A percentile compares a stretch with the other conserved stretches of the same genome.
phyloP scores from a whole-genome alignment of 106 monocot species.

The Amphibolis antarctica region DNA sequence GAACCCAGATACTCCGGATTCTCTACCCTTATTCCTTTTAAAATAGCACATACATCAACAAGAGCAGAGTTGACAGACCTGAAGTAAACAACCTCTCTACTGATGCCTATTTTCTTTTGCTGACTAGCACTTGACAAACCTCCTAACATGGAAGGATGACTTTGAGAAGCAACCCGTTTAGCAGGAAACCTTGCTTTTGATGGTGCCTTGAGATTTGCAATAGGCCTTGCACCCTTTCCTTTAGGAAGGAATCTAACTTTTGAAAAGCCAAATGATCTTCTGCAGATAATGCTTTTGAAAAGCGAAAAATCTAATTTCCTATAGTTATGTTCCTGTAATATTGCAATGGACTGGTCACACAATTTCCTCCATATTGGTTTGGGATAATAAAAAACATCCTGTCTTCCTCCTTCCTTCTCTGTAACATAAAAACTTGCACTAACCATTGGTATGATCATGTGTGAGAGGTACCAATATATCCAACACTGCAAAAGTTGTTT shows the following conservation, averaged over 20 bases:
- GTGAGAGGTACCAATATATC: conserved; percentile 76
- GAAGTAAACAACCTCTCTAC: neutral
- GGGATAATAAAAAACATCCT: conserved; percentile 64
- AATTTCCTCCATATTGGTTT: conserved; percentile 56
- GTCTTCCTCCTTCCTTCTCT: conserved; percentile 50
- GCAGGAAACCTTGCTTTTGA: conserved; percentile 15
- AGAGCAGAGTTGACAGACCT: conserved; percentile 62
- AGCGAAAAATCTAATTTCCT: conserved; percentile 14
- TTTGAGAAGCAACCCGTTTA: neutral
- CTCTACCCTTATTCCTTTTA: conserved; percentile 44
- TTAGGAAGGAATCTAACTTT: conserved; percentile 82
- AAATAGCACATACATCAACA: conserved; percentile 34
- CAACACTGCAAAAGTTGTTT: conserved; percentile 34
- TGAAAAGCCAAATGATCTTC: conserved; percentile 62
- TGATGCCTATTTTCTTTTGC: neutral
- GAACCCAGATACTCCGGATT: conserved; percentile 52
- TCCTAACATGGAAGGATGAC: neutral
- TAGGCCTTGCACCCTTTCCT: conserved; percentile 37
- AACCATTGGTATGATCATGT: conserved; percentile 56
- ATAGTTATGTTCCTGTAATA: conserved; percentile 36
- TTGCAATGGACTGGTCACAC: conserved; percentile 16
- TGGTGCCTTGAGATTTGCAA: conserved; percentile 58
- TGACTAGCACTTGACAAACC: neutral
- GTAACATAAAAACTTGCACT: conserved; percentile 73
- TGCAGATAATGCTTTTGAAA: conserved; percentile 11